A percentile compares a stretch with the other conserved stretches of the same genome.
These are phyloP conservation scores for Solanum ossicruentum DNA, from an alignment of 257 asterid genomes.

Conservation along the genomic window DNA sequence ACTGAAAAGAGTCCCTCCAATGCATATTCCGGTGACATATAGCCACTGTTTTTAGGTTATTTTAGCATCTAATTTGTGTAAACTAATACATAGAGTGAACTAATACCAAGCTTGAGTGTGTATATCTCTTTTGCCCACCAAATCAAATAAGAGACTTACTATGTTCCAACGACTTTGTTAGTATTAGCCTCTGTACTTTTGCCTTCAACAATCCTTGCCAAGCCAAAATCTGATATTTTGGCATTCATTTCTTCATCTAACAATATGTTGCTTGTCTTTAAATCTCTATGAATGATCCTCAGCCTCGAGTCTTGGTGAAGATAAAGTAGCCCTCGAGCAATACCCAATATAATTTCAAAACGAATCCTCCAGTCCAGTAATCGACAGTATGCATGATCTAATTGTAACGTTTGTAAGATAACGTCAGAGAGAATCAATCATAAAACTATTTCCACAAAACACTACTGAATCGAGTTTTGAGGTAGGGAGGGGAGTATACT, in stretches of 20 bases:
- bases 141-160: conserved; percentile 4
- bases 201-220: conserved; percentile 4
- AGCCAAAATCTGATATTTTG: conserved; percentile 3
- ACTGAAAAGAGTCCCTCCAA: conserved; percentile 9
- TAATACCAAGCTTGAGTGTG: not conserved
- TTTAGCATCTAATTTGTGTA: not conserved
- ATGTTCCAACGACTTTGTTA: conserved; percentile 1
- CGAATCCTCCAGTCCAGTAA: not conserved
- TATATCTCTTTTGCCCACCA: not conserved
- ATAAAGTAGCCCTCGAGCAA: conserved; percentile 3
- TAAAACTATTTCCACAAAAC: not conserved
- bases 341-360: not conserved
- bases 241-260: not conserved
- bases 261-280: not conserved
- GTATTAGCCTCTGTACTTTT: not conserved
- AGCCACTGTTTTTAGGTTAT: conserved; percentile 1
- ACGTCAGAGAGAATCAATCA: not conserved
- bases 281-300: conserved; percentile 4
- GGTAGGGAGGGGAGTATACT: not conserved
- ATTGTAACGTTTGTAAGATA: not conserved
- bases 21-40: conserved; percentile 24
- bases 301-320: conserved; percentile 6
- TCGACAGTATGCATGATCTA: not conserved
- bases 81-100: not conserved
- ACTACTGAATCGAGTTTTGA: not conserved